A percentile compares a stretch with the other conserved stretches of the same genome.
These are phyloP conservation scores for Apiotrichum veenhuisii DNA, from an alignment of 1,284 basidiomycete species.

Conservation along the genomic window DNA sequence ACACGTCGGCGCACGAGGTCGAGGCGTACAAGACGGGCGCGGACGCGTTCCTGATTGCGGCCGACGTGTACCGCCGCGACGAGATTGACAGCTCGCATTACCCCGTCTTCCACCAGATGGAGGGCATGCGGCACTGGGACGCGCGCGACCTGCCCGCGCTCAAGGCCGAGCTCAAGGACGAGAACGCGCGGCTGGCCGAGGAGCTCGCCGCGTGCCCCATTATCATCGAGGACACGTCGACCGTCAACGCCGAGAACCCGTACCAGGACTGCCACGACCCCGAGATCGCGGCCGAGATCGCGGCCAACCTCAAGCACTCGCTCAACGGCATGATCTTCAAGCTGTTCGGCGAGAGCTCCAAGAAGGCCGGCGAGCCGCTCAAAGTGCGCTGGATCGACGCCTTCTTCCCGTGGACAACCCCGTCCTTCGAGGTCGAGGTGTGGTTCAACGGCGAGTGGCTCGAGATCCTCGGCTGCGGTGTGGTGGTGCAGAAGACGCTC, in stretches of 20 bases:
- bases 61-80: conserved; percentile 98
- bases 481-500: conserved; percentile 83
- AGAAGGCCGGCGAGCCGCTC: conserved; percentile 59
- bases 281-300: conserved; percentile 64
- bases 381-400: conserved; percentile 95
- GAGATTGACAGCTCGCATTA: conserved; percentile 97
- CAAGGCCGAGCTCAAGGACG: conserved; percentile 26
- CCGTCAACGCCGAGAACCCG: conserved; percentile 70
- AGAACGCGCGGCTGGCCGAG: conserved; percentile 59
- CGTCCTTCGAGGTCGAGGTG: conserved; percentile 97
- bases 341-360: conserved; percentile 66
- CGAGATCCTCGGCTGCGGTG: conserved; percentile 91
- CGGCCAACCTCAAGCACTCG: conserved; percentile 82
- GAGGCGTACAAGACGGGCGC: conserved; percentile 76
- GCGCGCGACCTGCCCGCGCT: conserved; percentile 52
- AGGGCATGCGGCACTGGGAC: conserved; percentile 77
- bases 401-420: conserved; percentile 95
- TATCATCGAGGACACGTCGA: conserved; percentile 79
- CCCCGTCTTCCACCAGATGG: conserved; percentile 98
- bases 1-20: conserved; percentile 96
- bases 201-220: conserved; percentile 68
- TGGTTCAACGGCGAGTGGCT: conserved; percentile 96
- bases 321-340: conserved; percentile 82
- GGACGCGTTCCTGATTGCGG: conserved; percentile 83
- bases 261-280: conserved; percentile 74